phyloP scores from a whole-genome alignment of 306 rosid species.

The Vigna hirtella region DNA sequence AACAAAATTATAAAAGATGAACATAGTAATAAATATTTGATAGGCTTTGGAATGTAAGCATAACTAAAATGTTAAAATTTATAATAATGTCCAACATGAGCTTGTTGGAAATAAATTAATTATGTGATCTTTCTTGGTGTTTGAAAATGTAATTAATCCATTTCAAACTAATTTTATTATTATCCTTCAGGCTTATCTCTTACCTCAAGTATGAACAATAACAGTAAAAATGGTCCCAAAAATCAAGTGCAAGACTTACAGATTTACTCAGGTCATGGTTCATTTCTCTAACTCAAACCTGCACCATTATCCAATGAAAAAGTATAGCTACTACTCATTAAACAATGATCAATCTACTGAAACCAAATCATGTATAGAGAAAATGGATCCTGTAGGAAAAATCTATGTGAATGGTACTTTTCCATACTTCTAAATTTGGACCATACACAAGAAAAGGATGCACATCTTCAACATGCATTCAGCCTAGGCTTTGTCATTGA shows the following conservation, averaged over 20 bases:
- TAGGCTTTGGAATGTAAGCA: no score
- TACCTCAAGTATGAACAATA: neutral
- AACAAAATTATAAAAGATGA: neutral
- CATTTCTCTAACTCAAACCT: neutral
- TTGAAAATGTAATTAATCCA: neutral
- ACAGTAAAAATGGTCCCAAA: neutral
- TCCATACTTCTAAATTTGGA: slow-evolving; percentile 40
- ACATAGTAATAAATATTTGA: no score
- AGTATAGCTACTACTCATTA: slow-evolving; percentile 7
- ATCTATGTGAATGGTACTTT: slow-evolving; percentile 30
- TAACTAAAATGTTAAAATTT: no score
- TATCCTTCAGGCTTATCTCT: neutral
- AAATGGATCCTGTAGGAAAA: slow-evolving; percentile 35
- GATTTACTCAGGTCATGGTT: neutral
- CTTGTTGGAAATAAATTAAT: neutral
- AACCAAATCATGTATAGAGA: slow-evolving; percentile 25
- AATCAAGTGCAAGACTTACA: neutral
- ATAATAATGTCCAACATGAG: no score
- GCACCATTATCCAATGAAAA: slow-evolving; percentile 16
- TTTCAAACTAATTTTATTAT: neutral
- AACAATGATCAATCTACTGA: neutral
- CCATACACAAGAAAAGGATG: slow-evolving; percentile 39
- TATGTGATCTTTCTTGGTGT: neutral
- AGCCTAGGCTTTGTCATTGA: slow-evolving; percentile 26
- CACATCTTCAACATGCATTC: slow-evolving; percentile 21